Percentiles rank a stretch among this genome's conserved stretches.
Conservation (phyloP, 2,329 filamentous ascomycete genomes). For the Orbilia ellipsospora region DNA sequence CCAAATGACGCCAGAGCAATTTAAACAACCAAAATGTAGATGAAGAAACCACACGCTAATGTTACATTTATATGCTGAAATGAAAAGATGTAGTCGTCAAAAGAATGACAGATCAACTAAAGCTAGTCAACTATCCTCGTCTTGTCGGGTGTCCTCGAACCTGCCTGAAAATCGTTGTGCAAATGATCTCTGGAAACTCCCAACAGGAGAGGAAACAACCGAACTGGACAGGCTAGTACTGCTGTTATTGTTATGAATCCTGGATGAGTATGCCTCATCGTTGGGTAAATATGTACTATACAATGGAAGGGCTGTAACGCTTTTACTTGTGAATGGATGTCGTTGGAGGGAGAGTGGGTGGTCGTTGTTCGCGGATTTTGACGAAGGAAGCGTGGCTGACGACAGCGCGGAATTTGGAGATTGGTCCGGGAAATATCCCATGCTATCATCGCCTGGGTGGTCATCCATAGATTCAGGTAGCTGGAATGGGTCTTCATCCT, state of each 20-base stretch:
- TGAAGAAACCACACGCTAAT: slow-evolving; percentile 27
- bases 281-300: slow-evolving; percentile 34
- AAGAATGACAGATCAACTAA: slow-evolving; percentile 36
- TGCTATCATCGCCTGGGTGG: background rate
- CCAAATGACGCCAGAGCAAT: slow-evolving; percentile 9
- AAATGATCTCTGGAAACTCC: slow-evolving; percentile 1
- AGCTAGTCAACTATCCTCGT: slow-evolving; percentile 42
- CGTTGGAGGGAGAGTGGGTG: slow-evolving; percentile 33
- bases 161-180: background rate
- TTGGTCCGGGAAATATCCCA: slow-evolving; percentile 17
- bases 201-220: slow-evolving; percentile 13
- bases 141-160: slow-evolving; percentile 14
- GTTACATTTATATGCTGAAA: background rate
- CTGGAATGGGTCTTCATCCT: slow-evolving; percentile 49
- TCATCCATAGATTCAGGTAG: slow-evolving; percentile 41
- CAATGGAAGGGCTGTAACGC: slow-evolving; percentile 38
- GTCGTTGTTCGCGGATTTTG: slow-evolving; percentile 9
- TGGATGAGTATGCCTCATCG: slow-evolving; percentile 32
- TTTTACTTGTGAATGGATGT: slow-evolving; percentile 36
- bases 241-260: slow-evolving; percentile 12
- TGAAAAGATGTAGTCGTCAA: background rate
- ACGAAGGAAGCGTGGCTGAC: background rate
- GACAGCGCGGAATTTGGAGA: slow-evolving; percentile 12
- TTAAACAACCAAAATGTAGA: background rate
- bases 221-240: slow-evolving; percentile 8